Percentiles rank a stretch among this genome's conserved stretches.
phyloP scores from a whole-genome alignment of 805 yeast genomes.

The Pichia nakasei region DNA sequence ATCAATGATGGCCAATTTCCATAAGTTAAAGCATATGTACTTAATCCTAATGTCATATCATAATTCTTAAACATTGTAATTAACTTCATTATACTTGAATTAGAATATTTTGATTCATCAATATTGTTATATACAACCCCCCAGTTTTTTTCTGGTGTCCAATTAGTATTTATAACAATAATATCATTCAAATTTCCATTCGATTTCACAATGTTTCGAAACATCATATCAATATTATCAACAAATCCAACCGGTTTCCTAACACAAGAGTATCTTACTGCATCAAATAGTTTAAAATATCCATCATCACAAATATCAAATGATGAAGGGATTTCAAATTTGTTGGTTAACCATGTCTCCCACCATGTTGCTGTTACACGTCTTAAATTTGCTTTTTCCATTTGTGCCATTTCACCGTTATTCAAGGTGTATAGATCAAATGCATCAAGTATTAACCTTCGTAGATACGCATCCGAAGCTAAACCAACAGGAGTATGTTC shows the following conservation, averaged over 20 bases:
- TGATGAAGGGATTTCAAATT: slow-evolving; percentile 19
- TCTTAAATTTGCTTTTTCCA: background rate
- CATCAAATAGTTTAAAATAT: slow-evolving; percentile 22
- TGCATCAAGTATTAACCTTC: slow-evolving; percentile 22
- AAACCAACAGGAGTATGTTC: slow-evolving; percentile 19
- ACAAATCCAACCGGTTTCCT: slow-evolving; percentile 22
- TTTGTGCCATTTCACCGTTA: slow-evolving; percentile 17
- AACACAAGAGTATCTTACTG: slow-evolving; percentile 24
- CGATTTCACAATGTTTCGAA: slow-evolving; percentile 9
- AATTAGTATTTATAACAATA: slow-evolving; percentile 21
- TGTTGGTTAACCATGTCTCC: slow-evolving; percentile 27
- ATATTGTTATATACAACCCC: slow-evolving; percentile 21
- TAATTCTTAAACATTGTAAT: slow-evolving; percentile 19
- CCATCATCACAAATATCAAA: slow-evolving; percentile 27
- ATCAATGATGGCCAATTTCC: slow-evolving; percentile 21
- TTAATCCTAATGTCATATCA: slow-evolving; percentile 20
- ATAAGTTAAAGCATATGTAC: slow-evolving; percentile 18
- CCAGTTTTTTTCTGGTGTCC: slow-evolving; percentile 26
- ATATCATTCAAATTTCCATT: slow-evolving; percentile 15
- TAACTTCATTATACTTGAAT: slow-evolving; percentile 12
- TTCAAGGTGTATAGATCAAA: slow-evolving; percentile 28
- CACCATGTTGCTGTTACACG: slow-evolving; percentile 26
- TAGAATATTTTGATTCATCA: background rate
- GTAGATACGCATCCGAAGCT: slow-evolving; percentile 28
- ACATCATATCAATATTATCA: slow-evolving; percentile 19